A percentile compares a stretch with the other conserved stretches of the same genome.
Conservation (phyloP, 2,329 filamentous ascomycete genomes). For the Colletotrichum orbiculare region DNA sequence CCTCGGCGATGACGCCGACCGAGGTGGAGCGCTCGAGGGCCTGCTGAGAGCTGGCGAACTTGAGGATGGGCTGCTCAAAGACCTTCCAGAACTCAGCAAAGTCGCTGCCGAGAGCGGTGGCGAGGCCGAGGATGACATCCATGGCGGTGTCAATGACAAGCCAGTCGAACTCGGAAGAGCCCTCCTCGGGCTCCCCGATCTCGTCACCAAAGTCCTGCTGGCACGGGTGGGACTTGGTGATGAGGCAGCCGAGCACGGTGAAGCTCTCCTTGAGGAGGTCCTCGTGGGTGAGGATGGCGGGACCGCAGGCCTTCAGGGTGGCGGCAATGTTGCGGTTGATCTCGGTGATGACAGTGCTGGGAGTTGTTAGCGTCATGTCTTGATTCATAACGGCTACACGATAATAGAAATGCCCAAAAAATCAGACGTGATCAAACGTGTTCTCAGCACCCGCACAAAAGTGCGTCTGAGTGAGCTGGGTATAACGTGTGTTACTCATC, state of each 20-base stretch:
- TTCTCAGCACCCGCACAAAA: conserved; percentile 88
- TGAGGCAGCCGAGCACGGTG: conserved; percentile 79
- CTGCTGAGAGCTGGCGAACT: conserved; percentile 88
- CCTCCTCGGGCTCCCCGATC: conserved; percentile 79
- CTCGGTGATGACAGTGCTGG: conserved; percentile 87
- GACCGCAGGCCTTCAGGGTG: conserved; percentile 90
- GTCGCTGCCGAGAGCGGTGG: conserved; percentile 81
- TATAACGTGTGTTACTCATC: conserved; percentile 95
- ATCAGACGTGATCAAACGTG: conserved; percentile 61
- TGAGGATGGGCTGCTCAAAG: conserved; percentile 91
- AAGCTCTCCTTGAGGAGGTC: conserved; percentile 81
- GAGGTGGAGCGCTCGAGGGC: conserved; percentile 88
- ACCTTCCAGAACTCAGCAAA: conserved; percentile 95
- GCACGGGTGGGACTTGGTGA: conserved; percentile 91
- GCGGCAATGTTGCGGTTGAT: conserved; percentile 94
- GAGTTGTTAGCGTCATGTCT: conserved; percentile 53
- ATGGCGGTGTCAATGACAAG: conserved; percentile 93
- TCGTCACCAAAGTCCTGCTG: conserved; percentile 90
- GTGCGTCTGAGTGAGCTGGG: conserved; percentile 99
- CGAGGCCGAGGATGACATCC: conserved; percentile 87
- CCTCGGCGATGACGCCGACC: conserved; percentile 92
- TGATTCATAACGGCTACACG: conserved; percentile 32
- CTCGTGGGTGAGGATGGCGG: conserved; percentile 81
- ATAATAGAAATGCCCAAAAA: conserved; percentile 40
- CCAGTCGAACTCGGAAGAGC: conserved; percentile 97